Evolutionary conservation across 306 rosid species (phyloP), one percentile per base, ranked within the genome.

Genomic region (Trifolium subterraneum): DNA sequence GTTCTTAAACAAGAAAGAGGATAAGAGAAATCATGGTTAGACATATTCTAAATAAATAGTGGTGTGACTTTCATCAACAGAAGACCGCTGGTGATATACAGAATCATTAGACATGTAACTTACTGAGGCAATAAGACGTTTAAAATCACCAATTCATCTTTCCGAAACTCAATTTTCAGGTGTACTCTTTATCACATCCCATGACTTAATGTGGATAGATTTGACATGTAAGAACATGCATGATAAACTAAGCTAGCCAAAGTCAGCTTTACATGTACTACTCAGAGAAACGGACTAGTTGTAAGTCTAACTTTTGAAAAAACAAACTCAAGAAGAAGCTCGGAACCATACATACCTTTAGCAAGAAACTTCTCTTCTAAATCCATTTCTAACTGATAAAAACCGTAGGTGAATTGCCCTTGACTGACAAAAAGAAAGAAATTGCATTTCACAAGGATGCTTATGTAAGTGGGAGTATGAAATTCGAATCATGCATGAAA

Each of bases 281-380:
- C 47, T 23, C 33, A 22, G 15, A 25, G 71, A 36, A 63, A 62
- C n/a, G 8, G 42, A 54, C 51, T 51, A 4, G 16, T 11, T 29
- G 41, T 10, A 62, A 60, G 25, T 12, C 23, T 22, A 73, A 69
- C 27, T 15, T 61, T 42, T 16, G 61, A 74, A 62, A 62, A 55
- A 23, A 38, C 9, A 64, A 38, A 51, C 35, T 47, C 72, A 22
- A 52, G 31, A 59, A 75, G 64, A 56, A 70, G 47, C 75, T 45
- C 76, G 71, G 68, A 54, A 60, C 67, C 70, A 72, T 81, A 91
- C 98, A 29, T 29, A 29, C 33, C 94, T 89, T 86, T 89, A 38
- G 83, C 77, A 44, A 75, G 80, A 65, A 88, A 81, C 55, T 88
- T 93, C 70, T 89, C 98, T 75, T 93, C 96, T 52, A 82, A 66